phyloP scores from a whole-genome alignment of 1,284 basidiomycete genomes.

The Vanrija sp. region DNA sequence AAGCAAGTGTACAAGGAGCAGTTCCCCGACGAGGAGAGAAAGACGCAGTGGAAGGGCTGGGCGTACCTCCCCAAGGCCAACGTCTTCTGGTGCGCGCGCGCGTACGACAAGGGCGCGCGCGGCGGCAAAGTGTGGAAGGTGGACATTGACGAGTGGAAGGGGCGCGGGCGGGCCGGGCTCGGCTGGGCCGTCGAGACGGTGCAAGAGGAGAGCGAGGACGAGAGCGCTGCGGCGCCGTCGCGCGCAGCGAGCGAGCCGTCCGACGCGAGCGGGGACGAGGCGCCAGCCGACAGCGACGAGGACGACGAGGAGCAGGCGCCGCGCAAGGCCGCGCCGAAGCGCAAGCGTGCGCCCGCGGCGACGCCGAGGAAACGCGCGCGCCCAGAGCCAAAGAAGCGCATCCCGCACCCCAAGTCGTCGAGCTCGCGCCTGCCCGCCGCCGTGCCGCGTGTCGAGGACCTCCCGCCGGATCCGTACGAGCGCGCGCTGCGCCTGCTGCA shows the following conservation, averaged over 20 bases:
- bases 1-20: slow-evolving; percentile 31
- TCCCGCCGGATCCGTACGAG: slow-evolving; percentile 72
- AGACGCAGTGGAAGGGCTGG: slow-evolving; percentile 38
- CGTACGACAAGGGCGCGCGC: slow-evolving; percentile 45
- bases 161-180: slow-evolving; percentile 26
- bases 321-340: slow-evolving; percentile 4
- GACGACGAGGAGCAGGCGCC: slow-evolving; percentile 13
- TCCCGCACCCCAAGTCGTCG: slow-evolving; percentile 36
- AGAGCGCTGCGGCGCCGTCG: slow-evolving; percentile 1
- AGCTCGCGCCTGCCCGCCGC: slow-evolving; percentile 30
- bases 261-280: not conserved
- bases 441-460: slow-evolving; percentile 36
- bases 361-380: not conserved
- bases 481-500: slow-evolving; percentile 84
- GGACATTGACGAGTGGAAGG: slow-evolving; percentile 43
- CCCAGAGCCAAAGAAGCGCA: slow-evolving; percentile 2
- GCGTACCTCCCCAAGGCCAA: slow-evolving; percentile 27
- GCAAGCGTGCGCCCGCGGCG: not conserved
- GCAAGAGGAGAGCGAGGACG: slow-evolving; percentile 7
- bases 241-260: too few relatives aligned
- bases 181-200: slow-evolving; percentile 26
- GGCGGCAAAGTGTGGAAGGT: slow-evolving; percentile 42
- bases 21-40: slow-evolving; percentile 25
- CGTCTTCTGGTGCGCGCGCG: slow-evolving; percentile 45
- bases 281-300: slow-evolving; percentile 10